phyloP scores from a whole-genome alignment of 2,329 filamentous ascomycete species.

The Pseudogymnoascus sp. region DNA sequence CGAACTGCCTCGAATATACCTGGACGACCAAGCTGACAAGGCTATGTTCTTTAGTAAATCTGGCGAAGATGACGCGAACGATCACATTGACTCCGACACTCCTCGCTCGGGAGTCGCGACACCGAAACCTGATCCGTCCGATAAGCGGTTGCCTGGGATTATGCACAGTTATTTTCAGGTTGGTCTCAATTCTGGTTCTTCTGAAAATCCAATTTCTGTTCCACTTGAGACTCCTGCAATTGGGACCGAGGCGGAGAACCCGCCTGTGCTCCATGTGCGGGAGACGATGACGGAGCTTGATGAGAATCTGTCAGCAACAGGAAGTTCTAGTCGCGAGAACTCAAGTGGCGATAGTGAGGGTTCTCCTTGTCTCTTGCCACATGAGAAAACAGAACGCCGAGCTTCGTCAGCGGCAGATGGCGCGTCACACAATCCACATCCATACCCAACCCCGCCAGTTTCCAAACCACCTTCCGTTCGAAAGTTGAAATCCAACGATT shows the following conservation, averaged over 20 bases:
- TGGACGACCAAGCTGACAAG: conserved; percentile 1
- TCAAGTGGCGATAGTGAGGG: conserved; percentile 20
- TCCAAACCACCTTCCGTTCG: conserved; percentile 40
- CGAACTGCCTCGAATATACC: not conserved
- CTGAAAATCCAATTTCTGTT: conserved; percentile 30
- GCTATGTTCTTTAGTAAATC: conserved; percentile 14
- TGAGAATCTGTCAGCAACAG: conserved; percentile 20
- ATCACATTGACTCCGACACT: conserved; percentile 75
- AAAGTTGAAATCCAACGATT: conserved; percentile 34
- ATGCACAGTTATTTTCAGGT: conserved; percentile 98
- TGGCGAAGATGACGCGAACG: conserved; percentile 59
- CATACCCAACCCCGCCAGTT: conserved; percentile 50
- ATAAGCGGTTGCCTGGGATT: conserved; percentile 93
- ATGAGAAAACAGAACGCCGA: conserved; percentile 20
- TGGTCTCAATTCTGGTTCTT: conserved; percentile 65
- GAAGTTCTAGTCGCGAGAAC: conserved; percentile 22
- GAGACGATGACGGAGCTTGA: conserved; percentile 18
- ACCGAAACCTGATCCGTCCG: conserved; percentile 83
- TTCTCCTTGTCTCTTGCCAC: conserved; percentile 16
- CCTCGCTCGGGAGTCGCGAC: conserved; percentile 88
- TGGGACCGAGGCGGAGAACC: conserved; percentile 17
- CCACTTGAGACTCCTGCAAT: conserved; percentile 24
- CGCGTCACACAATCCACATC: conserved; percentile 23
- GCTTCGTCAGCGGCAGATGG: conserved; percentile 19
- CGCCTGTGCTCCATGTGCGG: conserved; percentile 16